Conservation (phyloP, 2,329 filamentous ascomycete genomes). For the Zymoseptoria tritici region DNA sequence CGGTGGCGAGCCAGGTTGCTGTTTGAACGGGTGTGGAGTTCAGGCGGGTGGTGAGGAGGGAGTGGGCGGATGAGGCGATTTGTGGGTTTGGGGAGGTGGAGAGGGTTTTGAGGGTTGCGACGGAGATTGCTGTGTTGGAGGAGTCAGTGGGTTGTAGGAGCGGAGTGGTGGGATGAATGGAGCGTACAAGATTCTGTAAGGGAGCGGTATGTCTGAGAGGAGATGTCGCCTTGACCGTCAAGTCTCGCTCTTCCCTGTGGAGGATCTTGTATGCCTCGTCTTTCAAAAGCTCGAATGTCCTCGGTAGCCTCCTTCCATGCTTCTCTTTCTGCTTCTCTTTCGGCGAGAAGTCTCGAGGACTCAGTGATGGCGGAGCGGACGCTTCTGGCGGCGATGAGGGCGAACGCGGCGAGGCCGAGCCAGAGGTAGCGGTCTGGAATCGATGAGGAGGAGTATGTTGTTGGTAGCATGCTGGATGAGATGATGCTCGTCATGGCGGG, state of each 20-base stretch:
- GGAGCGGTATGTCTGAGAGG: neutral
- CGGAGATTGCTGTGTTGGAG: conserved; percentile 30
- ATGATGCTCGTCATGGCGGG: neutral
- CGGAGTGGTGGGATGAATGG: neutral
- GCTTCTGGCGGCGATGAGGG: conserved; percentile 50
- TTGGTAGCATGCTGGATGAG: neutral
- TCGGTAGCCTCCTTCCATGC: neutral
- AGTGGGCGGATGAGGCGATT: conserved; percentile 34
- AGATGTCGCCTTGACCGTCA: neutral
- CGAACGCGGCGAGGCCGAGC: conserved; percentile 46
- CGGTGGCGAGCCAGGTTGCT: neutral
- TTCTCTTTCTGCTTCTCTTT: conserved; percentile 25
- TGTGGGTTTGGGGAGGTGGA: conserved; percentile 36
- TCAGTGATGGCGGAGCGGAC: conserved; percentile 53
- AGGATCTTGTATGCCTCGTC: conserved; percentile 44
- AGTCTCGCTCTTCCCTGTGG: conserved; percentile 14
- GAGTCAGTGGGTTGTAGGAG: neutral
- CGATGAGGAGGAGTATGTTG: neutral
- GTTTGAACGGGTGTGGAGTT: neutral
- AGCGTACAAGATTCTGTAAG: neutral
- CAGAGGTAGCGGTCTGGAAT: conserved; percentile 38
- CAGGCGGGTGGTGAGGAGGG: conserved; percentile 23
- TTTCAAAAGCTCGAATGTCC: neutral
- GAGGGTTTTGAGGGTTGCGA: conserved; percentile 35
- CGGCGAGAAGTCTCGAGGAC: conserved; percentile 57